phyloP scores from a whole-genome alignment of 2,329 filamentous ascomycete genomes.

The Chrysoporthe deuterocubensis region DNA sequence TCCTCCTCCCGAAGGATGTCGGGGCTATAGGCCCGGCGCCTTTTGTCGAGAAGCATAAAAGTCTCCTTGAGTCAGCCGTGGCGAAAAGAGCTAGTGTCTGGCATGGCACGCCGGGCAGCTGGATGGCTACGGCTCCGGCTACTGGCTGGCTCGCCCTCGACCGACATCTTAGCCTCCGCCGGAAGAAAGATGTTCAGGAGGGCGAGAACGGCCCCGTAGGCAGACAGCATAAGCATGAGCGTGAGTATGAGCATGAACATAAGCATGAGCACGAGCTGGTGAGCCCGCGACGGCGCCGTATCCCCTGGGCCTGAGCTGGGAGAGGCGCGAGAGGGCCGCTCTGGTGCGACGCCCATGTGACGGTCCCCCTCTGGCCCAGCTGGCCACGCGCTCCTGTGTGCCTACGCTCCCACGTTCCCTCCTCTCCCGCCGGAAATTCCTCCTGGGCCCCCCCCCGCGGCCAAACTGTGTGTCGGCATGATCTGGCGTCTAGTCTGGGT shows the following conservation, averaged over 20 bases:
- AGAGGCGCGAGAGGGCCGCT: background rate
- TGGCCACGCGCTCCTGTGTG: background rate
- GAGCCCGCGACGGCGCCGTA: background rate
- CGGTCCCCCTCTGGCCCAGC: background rate
- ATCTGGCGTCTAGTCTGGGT: slow-evolving; percentile 16
- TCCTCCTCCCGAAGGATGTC: slow-evolving; percentile 2
- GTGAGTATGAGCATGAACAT: too few relatives aligned
- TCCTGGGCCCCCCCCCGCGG: too few relatives aligned
- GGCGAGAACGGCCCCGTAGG: slow-evolving; percentile 44
- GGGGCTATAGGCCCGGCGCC: slow-evolving; percentile 34
- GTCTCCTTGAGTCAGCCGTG: slow-evolving; percentile 37
- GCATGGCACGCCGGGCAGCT: slow-evolving; percentile 44
- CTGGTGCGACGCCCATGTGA: slow-evolving; percentile 11
- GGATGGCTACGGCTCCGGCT: slow-evolving; percentile 49
- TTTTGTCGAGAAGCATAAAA: slow-evolving; percentile 39
- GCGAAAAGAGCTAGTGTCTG: slow-evolving; percentile 35
- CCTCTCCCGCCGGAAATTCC: too few relatives aligned
- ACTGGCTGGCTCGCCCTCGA: slow-evolving; percentile 53
- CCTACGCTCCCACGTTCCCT: too few relatives aligned
- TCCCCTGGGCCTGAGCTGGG: slow-evolving; percentile 5
- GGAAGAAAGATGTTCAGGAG: slow-evolving; percentile 46
- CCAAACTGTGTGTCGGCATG: background rate
- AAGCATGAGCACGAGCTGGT: background rate
- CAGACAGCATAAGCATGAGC: background rate
- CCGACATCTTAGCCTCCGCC: slow-evolving; percentile 48